Conservation (phyloP, 2,329 filamentous ascomycete genomes). For the Aciculosporium take region DNA sequence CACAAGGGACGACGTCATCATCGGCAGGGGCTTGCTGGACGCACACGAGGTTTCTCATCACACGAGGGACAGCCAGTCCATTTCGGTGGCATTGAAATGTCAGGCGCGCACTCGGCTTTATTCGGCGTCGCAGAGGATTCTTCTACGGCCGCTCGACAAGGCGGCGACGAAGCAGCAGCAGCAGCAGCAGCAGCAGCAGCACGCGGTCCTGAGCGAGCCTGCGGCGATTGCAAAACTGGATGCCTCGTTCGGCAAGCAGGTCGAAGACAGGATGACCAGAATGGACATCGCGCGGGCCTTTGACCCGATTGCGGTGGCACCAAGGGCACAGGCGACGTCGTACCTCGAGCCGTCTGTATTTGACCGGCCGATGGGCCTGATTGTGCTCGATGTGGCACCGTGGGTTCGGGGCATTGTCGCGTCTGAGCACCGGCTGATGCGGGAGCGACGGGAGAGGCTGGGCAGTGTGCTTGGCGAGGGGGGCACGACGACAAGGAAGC, state of each 20-base stretch:
- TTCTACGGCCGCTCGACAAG: not conserved
- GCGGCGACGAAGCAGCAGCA: no score
- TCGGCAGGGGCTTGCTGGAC: slow-evolving; percentile 35
- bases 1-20: slow-evolving; percentile 34
- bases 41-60: slow-evolving; percentile 23
- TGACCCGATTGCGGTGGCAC: slow-evolving; percentile 41
- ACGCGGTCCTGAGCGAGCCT: slow-evolving; percentile 18
- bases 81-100: slow-evolving; percentile 18
- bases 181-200: slow-evolving; percentile 5
- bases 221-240: slow-evolving; percentile 23
- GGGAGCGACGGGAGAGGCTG: slow-evolving; percentile 48
- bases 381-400: slow-evolving; percentile 69
- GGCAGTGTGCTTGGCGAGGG: slow-evolving; percentile 49
- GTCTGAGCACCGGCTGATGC: slow-evolving; percentile 57
- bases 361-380: slow-evolving; percentile 51
- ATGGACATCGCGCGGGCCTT: slow-evolving; percentile 44
- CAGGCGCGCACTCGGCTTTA: slow-evolving; percentile 13
- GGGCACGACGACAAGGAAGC: slow-evolving; percentile 28
- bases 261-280: slow-evolving; percentile 23
- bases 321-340: slow-evolving; percentile 22
- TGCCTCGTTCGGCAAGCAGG: slow-evolving; percentile 18
- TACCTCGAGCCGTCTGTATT: slow-evolving; percentile 58
- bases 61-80: slow-evolving; percentile 11
- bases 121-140: not conserved
- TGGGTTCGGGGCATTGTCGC: slow-evolving; percentile 77